A percentile compares a stretch with the other conserved stretches of the same genome.
Evolutionary conservation across 2,329 filamentous ascomycete species (phyloP).

Genomic region (Botrytis squamosa): DNA sequence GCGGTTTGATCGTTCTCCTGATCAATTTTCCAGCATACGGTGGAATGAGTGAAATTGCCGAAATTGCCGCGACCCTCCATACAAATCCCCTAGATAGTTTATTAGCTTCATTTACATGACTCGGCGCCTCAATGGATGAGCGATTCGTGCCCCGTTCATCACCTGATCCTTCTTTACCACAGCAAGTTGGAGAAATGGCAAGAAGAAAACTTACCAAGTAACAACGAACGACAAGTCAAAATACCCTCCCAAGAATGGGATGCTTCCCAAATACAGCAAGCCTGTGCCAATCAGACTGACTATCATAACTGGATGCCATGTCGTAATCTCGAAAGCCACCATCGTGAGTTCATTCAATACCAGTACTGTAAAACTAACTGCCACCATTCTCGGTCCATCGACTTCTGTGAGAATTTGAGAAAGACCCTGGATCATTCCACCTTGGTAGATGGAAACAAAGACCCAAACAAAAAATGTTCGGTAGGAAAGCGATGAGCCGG

Average conservation of each 20-base stretch:
- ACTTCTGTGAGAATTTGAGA: slow-evolving; percentile 83
- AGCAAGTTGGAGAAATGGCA: neutral
- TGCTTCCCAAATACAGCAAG: slow-evolving; percentile 72
- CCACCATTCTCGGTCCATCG: slow-evolving; percentile 73
- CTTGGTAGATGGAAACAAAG: slow-evolving; percentile 90
- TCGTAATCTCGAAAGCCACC: slow-evolving; percentile 95
- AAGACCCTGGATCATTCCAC: slow-evolving; percentile 91
- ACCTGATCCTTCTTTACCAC: neutral
- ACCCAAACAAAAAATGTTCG: slow-evolving; percentile 98
- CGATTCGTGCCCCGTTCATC: neutral
- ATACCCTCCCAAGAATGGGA: slow-evolving; percentile 87
- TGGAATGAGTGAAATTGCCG: slow-evolving; percentile 76
- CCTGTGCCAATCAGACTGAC: slow-evolving; percentile 79
- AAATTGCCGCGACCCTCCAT: slow-evolving; percentile 83
- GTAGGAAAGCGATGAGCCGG: slow-evolving; percentile 82
- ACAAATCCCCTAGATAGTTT: slow-evolving; percentile 64
- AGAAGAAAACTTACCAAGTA: slow-evolving; percentile 53
- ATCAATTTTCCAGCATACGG: slow-evolving; percentile 87
- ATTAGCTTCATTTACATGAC: neutral
- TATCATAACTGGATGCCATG: slow-evolving; percentile 95
- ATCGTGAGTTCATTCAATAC: slow-evolving; percentile 94
- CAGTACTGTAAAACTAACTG: slow-evolving; percentile 87
- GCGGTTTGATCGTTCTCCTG: slow-evolving; percentile 80
- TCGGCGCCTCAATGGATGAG: neutral
- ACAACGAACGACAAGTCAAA: slow-evolving; percentile 81